These are phyloP conservation scores for Aleurites moluccanus DNA, from an alignment of 441 rosid genomes.

Conservation along the genomic window DNA sequence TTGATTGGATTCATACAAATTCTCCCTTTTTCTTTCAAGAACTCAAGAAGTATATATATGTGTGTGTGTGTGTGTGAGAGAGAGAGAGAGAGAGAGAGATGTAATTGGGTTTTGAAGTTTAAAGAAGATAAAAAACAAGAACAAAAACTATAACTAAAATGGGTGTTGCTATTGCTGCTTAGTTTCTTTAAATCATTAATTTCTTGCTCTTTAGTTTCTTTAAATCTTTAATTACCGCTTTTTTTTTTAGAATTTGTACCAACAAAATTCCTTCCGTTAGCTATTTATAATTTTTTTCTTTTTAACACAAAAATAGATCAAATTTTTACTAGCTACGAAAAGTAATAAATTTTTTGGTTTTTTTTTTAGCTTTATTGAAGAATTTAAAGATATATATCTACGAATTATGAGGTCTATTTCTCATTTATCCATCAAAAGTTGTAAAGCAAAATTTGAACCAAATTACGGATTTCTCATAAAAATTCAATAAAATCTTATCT, in stretches of 20 bases:
- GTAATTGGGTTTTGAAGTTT: not conserved
- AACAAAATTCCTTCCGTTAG: conserved; percentile 2
- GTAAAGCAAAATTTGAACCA: too few species aligned
- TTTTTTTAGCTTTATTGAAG: too few species aligned
- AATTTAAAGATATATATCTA: too few species aligned
- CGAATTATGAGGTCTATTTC: too few species aligned
- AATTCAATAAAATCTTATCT: too few species aligned
- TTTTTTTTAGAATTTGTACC: conserved; percentile 18
- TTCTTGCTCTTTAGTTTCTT: conserved; percentile 15
- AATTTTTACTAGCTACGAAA: too few species aligned
- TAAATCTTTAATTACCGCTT: conserved; percentile 24
- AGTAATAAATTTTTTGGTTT: too few species aligned
- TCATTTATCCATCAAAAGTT: too few species aligned
- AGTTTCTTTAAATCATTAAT: not conserved
- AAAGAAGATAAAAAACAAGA: not conserved
- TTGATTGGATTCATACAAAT: conserved; percentile 59
- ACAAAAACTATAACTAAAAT: too few species aligned
- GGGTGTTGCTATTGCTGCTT: not conserved
- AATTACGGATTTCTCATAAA: too few species aligned
- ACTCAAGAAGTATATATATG: not conserved
- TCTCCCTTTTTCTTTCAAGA: not conserved
- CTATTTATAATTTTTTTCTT: not conserved
- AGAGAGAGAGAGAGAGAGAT: not conserved
- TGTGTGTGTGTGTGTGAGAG: too few species aligned
- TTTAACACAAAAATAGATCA: too few species aligned